Evolutionary conservation across 2,329 filamentous ascomycete species (phyloP), one percentile per base, ranked within the genome.

Genomic region (Ascochyta koolunga): DNA sequence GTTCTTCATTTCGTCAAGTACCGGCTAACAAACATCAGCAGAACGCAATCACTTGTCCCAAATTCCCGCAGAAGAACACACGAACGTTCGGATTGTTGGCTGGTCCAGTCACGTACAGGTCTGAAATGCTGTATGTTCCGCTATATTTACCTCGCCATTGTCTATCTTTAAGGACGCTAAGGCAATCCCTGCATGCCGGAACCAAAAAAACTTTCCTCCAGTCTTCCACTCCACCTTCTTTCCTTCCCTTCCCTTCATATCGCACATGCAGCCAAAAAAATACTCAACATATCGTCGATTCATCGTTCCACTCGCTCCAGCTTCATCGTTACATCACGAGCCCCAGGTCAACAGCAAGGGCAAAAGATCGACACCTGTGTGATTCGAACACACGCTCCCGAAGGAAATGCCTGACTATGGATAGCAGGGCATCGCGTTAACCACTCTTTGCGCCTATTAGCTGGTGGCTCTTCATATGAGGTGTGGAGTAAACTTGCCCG

Each of bases 361-460:
- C 44, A 50, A 55, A 55, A 55, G 16, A 55, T 42, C 62, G 62
- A 65, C 62, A 64, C 62, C 62, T 65, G 62, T 61, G 62, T 61
- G 62, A 65, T 65, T 65, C 62, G 62, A 65, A 65, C 62, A 61
- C 62, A 61, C 62, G 62, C 62, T 65, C 62, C 62, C 62, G 62
- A 65, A 65, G 62, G 62, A 65, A 65, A 56, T 56, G 52, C 52
- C 52, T 56, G 46, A 37, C 52, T 50, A 50, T 46, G 38, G 15
- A 56, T 56, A 56, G 52, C 52, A 56, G 52, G 52, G 52, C 52
- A 56, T 56, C 52, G 52, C 52, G 52, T 56, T 56, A 56, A 56
- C 52, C 52, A 56, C 52, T 56, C 52, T 31, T 31, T 31, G 2
- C 11, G 27, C 27, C 24, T 32, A 18, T 50, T 18, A 18, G 16